Evolutionary conservation across 2,329 filamentous ascomycete species (phyloP), one percentile per base, ranked within the genome.

Genomic region (Epichloe sp.): DNA sequence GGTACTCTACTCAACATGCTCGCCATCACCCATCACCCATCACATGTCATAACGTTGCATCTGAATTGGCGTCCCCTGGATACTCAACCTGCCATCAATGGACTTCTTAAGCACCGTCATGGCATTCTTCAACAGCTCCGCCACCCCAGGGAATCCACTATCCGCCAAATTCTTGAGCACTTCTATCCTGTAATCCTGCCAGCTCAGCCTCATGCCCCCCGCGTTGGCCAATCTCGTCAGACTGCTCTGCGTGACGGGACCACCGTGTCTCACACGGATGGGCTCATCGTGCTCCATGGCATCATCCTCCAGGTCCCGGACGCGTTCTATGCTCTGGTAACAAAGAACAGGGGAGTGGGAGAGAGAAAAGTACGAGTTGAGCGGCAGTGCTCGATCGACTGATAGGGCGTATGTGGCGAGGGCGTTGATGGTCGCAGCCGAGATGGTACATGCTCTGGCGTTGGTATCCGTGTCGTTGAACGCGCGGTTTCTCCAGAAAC

Each of bases 401-500:
- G 65, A 63, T 3, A 65, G 55, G 17, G 80, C 63, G 59, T 83
- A 83, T 6, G 59, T 58, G 6, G 68, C 65, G 38, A 83, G 66
- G 2, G 61, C 59, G 8, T 67, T 60, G 14, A 77, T 68, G 1
- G 81, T 69, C 0, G 67, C 54, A 11, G 60, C 59, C 14, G 75
- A 63, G 6, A 79, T 56, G 53, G 76, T 65, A 57, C 78, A 81
- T 8, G 78, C 80, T 49, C 74, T 72, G 2, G 79, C 73, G 59
- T 82, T 82, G n/a, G 75, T 68, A 56, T 91, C 86, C 2, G 71
- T 70, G 12, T 70, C 69, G 52, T 79, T 79, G 53, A 94, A 83
- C 1, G 84, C 88, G 12, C 83, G 79, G 21, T 79, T 78, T 8
- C 87, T 79, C 88, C 88, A 94, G 45, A 93, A 65, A 48, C 86